Base-by-base conservation (phyloP, 768 basidiomycete species). In the Pisolithus marmoratus region DNA sequence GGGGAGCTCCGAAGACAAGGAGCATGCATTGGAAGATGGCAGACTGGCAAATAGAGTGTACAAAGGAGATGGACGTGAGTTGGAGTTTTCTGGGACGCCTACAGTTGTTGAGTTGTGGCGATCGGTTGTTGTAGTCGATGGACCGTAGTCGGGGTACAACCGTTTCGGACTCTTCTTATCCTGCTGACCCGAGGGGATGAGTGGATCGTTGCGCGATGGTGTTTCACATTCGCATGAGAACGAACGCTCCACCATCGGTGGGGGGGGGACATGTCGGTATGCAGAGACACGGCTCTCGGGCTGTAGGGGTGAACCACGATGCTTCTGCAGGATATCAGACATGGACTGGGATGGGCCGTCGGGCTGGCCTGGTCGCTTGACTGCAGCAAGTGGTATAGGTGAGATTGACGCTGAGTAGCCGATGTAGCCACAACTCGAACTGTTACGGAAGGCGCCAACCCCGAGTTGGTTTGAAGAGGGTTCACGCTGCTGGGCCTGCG, bases 91-190 rank as follows among this genome's bases (percentile, higher is more conserved):
- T 14, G 49, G 56, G 14, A 17, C 27, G n/a, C 44, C 40, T 23
- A 58, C 56, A 0, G 31, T 24, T 22, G 59, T 64, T 5, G 54
- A 23, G 14, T 51, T 1, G 7, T n/a, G 31, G 22, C 8, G 29
- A 31, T 43, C 40, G 15, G 48, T 46, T 2, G 34, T 15, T 15
- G 44, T 29, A 29, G 43, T 26, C 1, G 43, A 45, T 19, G 57
- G 41, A 34, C 55, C 54, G 19, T 62, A 59, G 50, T 67, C 65
- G 54, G 57, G 58, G 53, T 64, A 57, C 12, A 26, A 53, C 26
- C 64, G 54, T 44, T 57, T 58, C 12, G 58, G 17, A 24, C 22
- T 42, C 41, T 57, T 60, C 27, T 46, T 58, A 34, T 66, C 64
- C 44, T 34, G 34, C 12, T 57, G 57, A 29, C 9, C 22, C 12